Evolutionary conservation across 2,329 filamentous ascomycete genomes (phyloP), one percentile per base, ranked within the genome.

Genomic region (Mycosphaerelloides madeirae): DNA sequence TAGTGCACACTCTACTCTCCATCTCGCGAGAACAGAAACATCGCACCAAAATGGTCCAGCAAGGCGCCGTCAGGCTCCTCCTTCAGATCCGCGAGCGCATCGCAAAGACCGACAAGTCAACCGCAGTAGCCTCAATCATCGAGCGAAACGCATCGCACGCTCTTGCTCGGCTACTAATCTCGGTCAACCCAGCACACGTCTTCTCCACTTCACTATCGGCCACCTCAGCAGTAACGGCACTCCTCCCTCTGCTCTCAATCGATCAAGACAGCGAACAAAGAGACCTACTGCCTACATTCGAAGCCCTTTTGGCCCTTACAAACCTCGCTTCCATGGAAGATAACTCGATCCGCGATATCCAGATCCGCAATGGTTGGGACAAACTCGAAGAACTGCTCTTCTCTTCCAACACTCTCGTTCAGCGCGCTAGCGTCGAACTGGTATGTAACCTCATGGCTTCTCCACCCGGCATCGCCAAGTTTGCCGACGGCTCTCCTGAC

Each of bases 61-160:
- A 97, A 73, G 93, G 93, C n/a, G 88, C 87, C 2, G 79, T 96
- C 14, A 93, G 85, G 57, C 77, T 96, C 1, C 76, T 97, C 16
- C 77, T 97, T 19, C 78, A 83, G 12, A 78, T 83, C 43, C 82
- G 81, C 76, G 73, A 76, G 11, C 71, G 73, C n/a, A 73, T 87
- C 3, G 73, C 78, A 1, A 72, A 78, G 22, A 69, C 73, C 1
- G 64, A 64, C 25, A 66, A 65, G 37, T 68, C 53, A 9, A 57
- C 49, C 13, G 43, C 52, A 11, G 54, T 59, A 33, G 57, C 60
- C 5, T 39, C 50, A 6, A 40, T 57, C 15, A 62, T 64, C 20
- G 54, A 71, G 41, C 55, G 56, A 5, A 55, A 50, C 35, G 55
- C 59, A 16, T 51, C 61, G 6, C 62, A 65, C 43, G 65, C 68